Percentiles rank a stretch among this genome's conserved stretches.
Evolutionary conservation across 257 asterid species (phyloP).

Genomic region (Prunella vulgaris): DNA sequence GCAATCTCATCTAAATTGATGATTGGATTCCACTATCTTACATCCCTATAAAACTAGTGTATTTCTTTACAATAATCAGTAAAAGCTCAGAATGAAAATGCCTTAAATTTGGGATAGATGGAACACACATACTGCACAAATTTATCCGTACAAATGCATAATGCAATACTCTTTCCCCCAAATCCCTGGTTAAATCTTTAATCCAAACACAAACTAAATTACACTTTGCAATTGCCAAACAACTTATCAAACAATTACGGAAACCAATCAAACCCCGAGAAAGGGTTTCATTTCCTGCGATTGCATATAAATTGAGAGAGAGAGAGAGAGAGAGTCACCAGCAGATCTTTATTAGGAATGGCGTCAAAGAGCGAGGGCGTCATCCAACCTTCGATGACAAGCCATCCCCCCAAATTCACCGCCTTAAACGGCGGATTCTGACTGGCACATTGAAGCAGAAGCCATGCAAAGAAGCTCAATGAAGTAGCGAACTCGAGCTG

Average conservation of each 20-base stretch:
- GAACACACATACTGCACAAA: not conserved
- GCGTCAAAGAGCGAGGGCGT: conserved; percentile 54
- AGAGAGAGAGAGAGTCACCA: conserved; percentile 24
- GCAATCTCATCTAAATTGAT: not conserved
- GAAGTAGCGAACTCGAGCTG: conserved; percentile 10
- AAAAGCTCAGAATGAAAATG: not conserved
- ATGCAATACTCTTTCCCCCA: not conserved
- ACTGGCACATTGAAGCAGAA: conserved; percentile 17
- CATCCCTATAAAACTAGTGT: not conserved
- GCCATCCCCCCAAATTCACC: conserved; percentile 69
- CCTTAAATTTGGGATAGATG: not conserved
- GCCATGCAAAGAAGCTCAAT: conserved; percentile 17
- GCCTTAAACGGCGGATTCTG: conserved; percentile 33
- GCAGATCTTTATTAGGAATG: conserved; percentile 49
- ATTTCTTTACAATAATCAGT: not conserved
- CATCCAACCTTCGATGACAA: conserved; percentile 60
- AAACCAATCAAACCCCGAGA: not conserved
- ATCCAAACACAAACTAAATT: not conserved
- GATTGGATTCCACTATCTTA: not conserved
- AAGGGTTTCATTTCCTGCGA: not conserved
- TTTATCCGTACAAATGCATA: not conserved
- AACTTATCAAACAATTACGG: conserved; percentile 1
- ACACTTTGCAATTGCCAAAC: not conserved
- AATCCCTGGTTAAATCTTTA: not conserved
- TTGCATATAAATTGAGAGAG: not conserved